These are phyloP conservation scores for Nematodospora anomalae DNA, from an alignment of 1,139 yeast genomes.

Conservation along the genomic window DNA sequence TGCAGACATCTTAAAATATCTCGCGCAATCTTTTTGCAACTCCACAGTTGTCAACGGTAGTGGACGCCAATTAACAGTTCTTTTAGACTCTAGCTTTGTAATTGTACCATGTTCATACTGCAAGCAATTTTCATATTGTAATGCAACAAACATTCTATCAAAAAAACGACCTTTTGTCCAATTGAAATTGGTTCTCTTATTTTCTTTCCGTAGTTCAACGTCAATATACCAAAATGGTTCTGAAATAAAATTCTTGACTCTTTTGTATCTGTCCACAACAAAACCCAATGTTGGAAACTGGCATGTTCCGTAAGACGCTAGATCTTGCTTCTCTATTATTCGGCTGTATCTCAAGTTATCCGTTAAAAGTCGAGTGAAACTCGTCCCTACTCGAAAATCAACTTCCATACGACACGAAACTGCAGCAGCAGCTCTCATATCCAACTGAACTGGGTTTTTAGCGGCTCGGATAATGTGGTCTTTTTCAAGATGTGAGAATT, in stretches of 20 bases:
- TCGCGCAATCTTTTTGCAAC: conserved; percentile 82
- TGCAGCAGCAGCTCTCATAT: conserved; percentile 74
- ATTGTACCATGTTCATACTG: conserved; percentile 49
- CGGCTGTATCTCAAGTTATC: conserved; percentile 38
- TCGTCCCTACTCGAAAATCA: conserved; percentile 86
- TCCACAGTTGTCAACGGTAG: conserved; percentile 95
- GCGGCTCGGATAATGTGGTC: conserved; percentile 78
- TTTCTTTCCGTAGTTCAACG: conserved; percentile 47
- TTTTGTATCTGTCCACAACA: conserved; percentile 87
- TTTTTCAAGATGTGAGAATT: conserved; percentile 83
- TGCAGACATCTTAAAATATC: conserved; percentile 73
- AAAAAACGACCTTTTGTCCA: conserved; percentile 77
- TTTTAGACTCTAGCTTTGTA: conserved; percentile 52
- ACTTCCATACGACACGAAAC: conserved; percentile 84
- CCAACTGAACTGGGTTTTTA: conserved; percentile 58
- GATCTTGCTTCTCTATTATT: conserved; percentile 26
- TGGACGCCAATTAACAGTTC: conserved; percentile 78
- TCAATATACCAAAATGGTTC: conserved; percentile 82
- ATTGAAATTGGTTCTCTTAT: conserved; percentile 38
- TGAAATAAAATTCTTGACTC: conserved; percentile 68
- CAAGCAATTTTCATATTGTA: conserved; percentile 69
- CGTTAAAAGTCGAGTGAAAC: conserved; percentile 80
- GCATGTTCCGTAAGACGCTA: conserved; percentile 84
- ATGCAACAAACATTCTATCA: conserved; percentile 64
- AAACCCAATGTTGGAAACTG: conserved; percentile 97